Evolutionary conservation across 495 filamentous ascomycete genomes (phyloP).

Genomic region (Aspergillus sclerotioniger): DNA sequence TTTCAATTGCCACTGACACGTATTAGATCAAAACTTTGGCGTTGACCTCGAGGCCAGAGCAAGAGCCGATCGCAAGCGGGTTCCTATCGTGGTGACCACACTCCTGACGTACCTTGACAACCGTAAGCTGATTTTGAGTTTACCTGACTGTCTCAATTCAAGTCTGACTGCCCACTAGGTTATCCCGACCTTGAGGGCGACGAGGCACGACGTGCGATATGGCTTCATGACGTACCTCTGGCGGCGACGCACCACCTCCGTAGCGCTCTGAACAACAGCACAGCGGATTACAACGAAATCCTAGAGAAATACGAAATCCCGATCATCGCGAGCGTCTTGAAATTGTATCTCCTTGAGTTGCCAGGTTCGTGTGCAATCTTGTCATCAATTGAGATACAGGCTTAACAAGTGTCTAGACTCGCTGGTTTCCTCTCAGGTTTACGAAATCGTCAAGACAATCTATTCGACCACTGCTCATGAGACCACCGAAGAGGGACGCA

Average conservation of each 20-base stretch:
- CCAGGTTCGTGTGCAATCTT: slow-evolving; percentile 62
- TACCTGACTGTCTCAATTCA: not conserved
- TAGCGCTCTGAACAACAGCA: slow-evolving; percentile 81
- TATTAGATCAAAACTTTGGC: slow-evolving; percentile 87
- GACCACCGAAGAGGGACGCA: slow-evolving; percentile 66
- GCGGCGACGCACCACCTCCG: slow-evolving; percentile 82
- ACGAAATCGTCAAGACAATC: slow-evolving; percentile 97
- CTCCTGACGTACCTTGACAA: slow-evolving; percentile 93
- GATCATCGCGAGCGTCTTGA: slow-evolving; percentile 88
- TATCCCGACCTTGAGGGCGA: slow-evolving; percentile 98
- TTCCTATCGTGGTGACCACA: slow-evolving; percentile 88
- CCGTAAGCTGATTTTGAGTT: slow-evolving; percentile 44
- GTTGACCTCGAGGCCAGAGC: slow-evolving; percentile 95
- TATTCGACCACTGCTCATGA: slow-evolving; percentile 77
- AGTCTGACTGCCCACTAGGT: slow-evolving; percentile 42
- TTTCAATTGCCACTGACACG: slow-evolving; percentile 19
- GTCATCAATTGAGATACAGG: not conserved
- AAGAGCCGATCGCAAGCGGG: slow-evolving; percentile 88
- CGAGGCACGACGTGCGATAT: slow-evolving; percentile 87
- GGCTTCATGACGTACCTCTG: slow-evolving; percentile 89
- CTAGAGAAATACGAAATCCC: slow-evolving; percentile 87
- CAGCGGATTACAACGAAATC: slow-evolving; percentile 69
- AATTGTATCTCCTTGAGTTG: slow-evolving; percentile 93
- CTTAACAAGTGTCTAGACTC: slow-evolving; percentile 61
- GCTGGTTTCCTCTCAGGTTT: slow-evolving; percentile 95